phyloP scores from a whole-genome alignment of 805 yeast genomes.

The Candida coleopterorum region DNA sequence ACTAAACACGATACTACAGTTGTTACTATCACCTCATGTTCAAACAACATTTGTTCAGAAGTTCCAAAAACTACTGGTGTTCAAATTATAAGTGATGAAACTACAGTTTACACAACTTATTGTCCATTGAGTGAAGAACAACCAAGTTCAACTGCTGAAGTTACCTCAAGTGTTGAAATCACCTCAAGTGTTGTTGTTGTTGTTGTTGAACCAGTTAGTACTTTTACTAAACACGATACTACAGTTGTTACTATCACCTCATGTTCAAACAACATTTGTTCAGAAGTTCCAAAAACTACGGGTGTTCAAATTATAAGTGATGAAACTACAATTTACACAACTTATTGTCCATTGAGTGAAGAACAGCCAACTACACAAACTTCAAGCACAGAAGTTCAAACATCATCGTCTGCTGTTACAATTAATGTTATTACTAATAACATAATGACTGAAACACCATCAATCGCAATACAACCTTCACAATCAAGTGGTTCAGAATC shows the following conservation, averaged over 20 bases:
- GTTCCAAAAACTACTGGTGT: conserved; percentile 11
- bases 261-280: conserved; percentile 28
- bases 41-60: conserved; percentile 24
- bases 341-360: conserved; percentile 18
- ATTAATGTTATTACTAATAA: conserved; percentile 38
- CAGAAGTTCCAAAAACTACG: conserved; percentile 25
- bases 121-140: conserved; percentile 8
- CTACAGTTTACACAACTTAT: background rate
- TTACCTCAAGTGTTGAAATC: background rate
- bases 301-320: conserved; percentile 24
- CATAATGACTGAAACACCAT: conserved; percentile 31
- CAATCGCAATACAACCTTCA: conserved; percentile 13
- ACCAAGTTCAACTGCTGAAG: conserved; percentile 1
- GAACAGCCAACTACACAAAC: conserved; percentile 6
- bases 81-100: conserved; percentile 1
- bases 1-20: conserved; percentile 19
- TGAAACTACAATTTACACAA: conserved; percentile 25
- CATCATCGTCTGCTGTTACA: conserved; percentile 7
- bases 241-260: conserved; percentile 32
- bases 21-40: conserved; percentile 32
- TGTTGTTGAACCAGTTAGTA: too few species aligned
- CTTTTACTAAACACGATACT: conserved; percentile 14
- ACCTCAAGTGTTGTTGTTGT: too few species aligned
- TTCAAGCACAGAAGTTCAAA: background rate
- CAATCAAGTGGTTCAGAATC: background rate